phyloP scores from a whole-genome alignment of 352 stramenopile species.

The Globisporangium polare region DNA sequence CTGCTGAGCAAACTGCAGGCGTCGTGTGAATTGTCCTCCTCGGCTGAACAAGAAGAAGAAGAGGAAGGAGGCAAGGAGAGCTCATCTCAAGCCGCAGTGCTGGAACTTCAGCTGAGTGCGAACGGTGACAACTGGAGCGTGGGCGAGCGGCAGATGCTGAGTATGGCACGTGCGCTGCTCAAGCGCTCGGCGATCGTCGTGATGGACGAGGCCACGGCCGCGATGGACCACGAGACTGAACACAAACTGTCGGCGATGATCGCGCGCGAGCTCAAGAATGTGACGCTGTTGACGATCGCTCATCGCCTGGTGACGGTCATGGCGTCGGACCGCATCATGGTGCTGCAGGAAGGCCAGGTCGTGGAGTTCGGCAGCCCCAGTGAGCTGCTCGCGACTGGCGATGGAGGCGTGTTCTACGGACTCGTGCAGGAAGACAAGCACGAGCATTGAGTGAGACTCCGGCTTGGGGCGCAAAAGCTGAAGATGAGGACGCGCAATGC shows the following conservation, averaged over 20 bases:
- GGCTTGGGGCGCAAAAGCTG: not conserved
- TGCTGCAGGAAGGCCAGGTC: constrained; percentile 78
- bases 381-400: constrained; percentile 1
- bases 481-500: not conserved
- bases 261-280: constrained; percentile 72
- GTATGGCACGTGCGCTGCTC: constrained; percentile 58
- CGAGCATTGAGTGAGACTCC: not conserved
- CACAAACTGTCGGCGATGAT: constrained; percentile 61
- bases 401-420: constrained; percentile 1
- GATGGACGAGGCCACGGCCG: constrained; percentile 64
- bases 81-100: constrained; percentile 15
- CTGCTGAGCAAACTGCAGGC: not conserved
- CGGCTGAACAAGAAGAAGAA: not conserved
- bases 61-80: too few species aligned
- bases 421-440: constrained; percentile 16
- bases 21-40: not conserved
- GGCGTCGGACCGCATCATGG: constrained; percentile 83
- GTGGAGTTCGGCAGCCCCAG: constrained; percentile 78
- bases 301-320: constrained; percentile 90
- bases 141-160: constrained; percentile 91
- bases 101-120: constrained; percentile 85
- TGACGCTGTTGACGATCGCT: constrained; percentile 91
- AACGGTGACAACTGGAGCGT: constrained; percentile 90
- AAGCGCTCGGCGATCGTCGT: constrained; percentile 64
- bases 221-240: constrained; percentile 81